Evolutionary conservation across 495 filamentous ascomycete species (phyloP).

Genomic region (Cetradonia linearis): DNA sequence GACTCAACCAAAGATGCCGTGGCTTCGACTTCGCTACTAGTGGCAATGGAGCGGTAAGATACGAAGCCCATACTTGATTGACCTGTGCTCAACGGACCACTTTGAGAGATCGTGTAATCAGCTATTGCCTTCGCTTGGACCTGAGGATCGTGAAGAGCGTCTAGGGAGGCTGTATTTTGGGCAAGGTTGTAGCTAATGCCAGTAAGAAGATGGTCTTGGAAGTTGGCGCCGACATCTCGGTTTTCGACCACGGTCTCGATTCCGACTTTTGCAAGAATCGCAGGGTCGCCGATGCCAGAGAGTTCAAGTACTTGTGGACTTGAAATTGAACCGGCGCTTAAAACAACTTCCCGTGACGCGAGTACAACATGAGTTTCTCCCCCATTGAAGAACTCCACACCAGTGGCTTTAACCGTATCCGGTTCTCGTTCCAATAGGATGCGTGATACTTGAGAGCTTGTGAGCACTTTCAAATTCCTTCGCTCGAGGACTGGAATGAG

Average conservation of each 20-base stretch:
- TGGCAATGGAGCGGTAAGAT: too few species aligned
- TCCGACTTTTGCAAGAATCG: slow-evolving; percentile 37
- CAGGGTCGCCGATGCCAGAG: slow-evolving; percentile 30
- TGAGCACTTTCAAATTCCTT: slow-evolving; percentile 37
- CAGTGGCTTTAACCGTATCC: slow-evolving; percentile 21
- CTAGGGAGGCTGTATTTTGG: slow-evolving; percentile 14
- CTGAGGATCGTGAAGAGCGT: slow-evolving; percentile 11
- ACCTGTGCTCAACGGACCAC: slow-evolving; percentile 20
- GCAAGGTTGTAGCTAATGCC: slow-evolving; percentile 18
- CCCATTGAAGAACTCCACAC: slow-evolving; percentile 31
- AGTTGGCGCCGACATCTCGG: slow-evolving; percentile 40
- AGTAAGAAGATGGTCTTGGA: slow-evolving; percentile 36
- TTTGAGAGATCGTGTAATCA: slow-evolving; percentile 17
- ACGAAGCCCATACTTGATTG: slow-evolving; percentile 15
- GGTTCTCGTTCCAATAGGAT: slow-evolving; percentile 28
- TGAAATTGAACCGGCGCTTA: slow-evolving; percentile 35
- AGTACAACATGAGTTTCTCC: slow-evolving; percentile 24
- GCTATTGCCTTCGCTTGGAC: slow-evolving; percentile 5
- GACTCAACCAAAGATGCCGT: too few species aligned
- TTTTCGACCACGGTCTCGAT: slow-evolving; percentile 47
- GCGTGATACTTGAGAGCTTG: slow-evolving; percentile 37
- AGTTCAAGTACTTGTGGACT: slow-evolving; percentile 39
- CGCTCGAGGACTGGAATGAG: slow-evolving; percentile 34
- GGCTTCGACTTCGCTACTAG: too few species aligned
- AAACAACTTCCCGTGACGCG: slow-evolving; percentile 22